Conservation (phyloP, 2,329 filamentous ascomycete genomes). For the Phialophora tarda region DNA sequence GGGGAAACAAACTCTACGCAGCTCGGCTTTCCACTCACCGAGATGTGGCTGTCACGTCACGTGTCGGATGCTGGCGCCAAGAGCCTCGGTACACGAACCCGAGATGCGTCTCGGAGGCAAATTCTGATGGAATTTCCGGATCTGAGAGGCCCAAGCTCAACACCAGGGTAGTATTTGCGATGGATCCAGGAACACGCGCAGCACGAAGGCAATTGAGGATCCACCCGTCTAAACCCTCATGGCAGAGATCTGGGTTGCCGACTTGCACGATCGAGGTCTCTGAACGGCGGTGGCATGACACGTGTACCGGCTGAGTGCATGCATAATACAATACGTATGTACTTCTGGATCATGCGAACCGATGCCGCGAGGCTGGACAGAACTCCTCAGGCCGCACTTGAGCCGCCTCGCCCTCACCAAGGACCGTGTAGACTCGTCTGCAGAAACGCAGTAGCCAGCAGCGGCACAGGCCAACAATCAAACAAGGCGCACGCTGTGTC, state of each 20-base stretch:
- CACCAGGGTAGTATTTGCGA: conserved; percentile 17
- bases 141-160: not conserved
- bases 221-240: not conserved
- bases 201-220: not conserved
- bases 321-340: not conserved
- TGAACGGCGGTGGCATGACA: not conserved
- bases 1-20: conserved; percentile 7
- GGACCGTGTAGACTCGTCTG: not conserved
- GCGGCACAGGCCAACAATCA: not conserved
- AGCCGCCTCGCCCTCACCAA: not conserved
- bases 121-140: not conserved
- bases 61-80: not conserved
- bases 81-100: conserved; percentile 6
- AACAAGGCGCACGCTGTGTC: not conserved
- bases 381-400: not conserved
- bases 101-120: conserved; percentile 6
- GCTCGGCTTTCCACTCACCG: conserved; percentile 6
- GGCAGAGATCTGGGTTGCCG: not conserved
- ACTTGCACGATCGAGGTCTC: not conserved
- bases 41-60: not conserved
- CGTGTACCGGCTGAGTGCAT: not conserved
- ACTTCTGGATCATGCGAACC: not conserved
- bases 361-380: not conserved
- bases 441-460: not conserved
- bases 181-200: conserved; percentile 7